Evolutionary conservation across 2,329 filamentous ascomycete genomes (phyloP), one percentile per base, ranked within the genome.

Genomic region (Claviceps sp.): DNA sequence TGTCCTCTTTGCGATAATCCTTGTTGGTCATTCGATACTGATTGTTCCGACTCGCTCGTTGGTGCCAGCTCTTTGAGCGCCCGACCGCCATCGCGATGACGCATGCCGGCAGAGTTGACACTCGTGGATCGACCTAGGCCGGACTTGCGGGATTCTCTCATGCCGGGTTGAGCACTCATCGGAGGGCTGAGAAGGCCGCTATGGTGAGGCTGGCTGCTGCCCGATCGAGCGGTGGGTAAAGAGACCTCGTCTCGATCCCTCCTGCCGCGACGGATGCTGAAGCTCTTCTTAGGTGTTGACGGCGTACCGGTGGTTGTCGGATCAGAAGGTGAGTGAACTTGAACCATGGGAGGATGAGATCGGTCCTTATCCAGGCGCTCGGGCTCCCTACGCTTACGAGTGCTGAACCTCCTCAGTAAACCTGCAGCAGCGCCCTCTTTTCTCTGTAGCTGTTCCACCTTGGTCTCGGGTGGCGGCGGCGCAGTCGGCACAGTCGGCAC

Each of bases 341-440:
- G 87, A 39, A 95, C 78, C 44, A 77, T 68, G 44, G 85, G 83
- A 43, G 88, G 87, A 47, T 85, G 82, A 40, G 85, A 84, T 13
- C 82, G 78, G 56, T 80, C 81, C 60, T 73, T 80, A 52, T 82
- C 75, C 54, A 77, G 73, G 54, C 76, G 77, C 68, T 79, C 80
- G 58, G 75, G 78, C 58, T 86, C 87, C 65, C 78, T 81, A 52
- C 84, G 80, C 60, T 85, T 82, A 57, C 91, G 81, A 7, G 93
- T 97, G 70, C 91, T 97, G 65, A 98, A 90, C 40, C 93, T 81
- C 58, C 93, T 80, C 48, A 98, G 73, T 49, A 98, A 74, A 30
- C 90, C 88, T 26, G 82, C 86, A 39, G 90, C 89, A 4, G 87
- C 81, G 61, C 89, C 93, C 66, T 96, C 91, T 67, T 93, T 95